Conservation (phyloP, 345 rosid genomes). For the Excoecaria agallocha region DNA sequence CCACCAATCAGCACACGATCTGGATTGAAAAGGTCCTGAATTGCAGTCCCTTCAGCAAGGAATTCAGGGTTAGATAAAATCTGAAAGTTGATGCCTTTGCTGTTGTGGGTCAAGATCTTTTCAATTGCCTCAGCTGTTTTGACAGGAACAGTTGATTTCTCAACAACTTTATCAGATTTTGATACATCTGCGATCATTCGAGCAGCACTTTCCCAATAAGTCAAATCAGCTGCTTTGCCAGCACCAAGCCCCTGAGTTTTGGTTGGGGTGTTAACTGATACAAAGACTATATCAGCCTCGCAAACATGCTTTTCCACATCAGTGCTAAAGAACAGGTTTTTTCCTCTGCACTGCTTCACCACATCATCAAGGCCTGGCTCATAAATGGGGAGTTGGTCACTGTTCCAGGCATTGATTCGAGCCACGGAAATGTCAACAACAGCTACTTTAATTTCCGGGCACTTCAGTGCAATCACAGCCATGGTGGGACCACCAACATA, state of each 20-base stretch:
- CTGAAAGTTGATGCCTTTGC: conserved; percentile 14
- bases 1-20: too few species aligned
- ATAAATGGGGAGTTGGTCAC: conserved; percentile 12
- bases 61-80: conserved; percentile 6
- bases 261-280: conserved; percentile 1
- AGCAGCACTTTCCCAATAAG: too few species aligned
- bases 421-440: conserved; percentile 17
- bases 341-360: conserved; percentile 11
- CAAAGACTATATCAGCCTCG: conserved; percentile 16
- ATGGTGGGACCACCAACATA: conserved; percentile 60
- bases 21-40: too few species aligned
- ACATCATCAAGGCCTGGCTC: conserved; percentile 13
- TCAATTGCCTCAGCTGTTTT: too few species aligned
- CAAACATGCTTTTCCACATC: conserved; percentile 14
- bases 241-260: too few species aligned
- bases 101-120: conserved; percentile 8
- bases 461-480: conserved; percentile 16
- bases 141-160: too few species aligned
- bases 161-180: too few species aligned
- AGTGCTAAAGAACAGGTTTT: conserved; percentile 16
- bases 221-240: too few species aligned
- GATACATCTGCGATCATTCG: too few species aligned
- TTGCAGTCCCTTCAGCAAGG: too few species aligned
- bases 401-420: conserved; percentile 14
- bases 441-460: conserved; percentile 11